Conservation (phyloP, 768 basidiomycete species). For the Serendipita sp. region DNA sequence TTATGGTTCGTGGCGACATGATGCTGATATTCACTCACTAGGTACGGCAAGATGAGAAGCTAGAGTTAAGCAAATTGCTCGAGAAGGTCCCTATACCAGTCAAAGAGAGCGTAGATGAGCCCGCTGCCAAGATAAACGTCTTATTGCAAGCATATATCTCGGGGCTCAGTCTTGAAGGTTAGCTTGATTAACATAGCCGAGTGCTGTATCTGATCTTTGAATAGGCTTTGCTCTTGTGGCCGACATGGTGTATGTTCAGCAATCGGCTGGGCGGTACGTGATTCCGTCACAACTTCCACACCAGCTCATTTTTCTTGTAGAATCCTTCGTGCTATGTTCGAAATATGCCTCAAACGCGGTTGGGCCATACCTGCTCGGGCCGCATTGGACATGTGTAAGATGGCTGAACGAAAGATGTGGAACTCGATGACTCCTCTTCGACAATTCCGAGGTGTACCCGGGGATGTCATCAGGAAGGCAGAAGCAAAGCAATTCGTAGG, state of each 20-base stretch:
- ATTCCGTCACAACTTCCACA: background rate
- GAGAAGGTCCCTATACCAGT: conserved; percentile 95
- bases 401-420: conserved; percentile 91
- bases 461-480: conserved; percentile 73
- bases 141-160: conserved; percentile 90
- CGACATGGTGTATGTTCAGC: conserved; percentile 93
- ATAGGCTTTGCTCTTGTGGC: conserved; percentile 70
- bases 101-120: conserved; percentile 92
- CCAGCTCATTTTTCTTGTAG: conserved; percentile 21
- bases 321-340: conserved; percentile 90
- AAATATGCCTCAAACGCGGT: conserved; percentile 95
- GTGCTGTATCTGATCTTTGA: background rate
- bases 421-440: conserved; percentile 92
- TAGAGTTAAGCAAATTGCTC: conserved; percentile 75
- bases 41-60: conserved; percentile 76
- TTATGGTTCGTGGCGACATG: background rate
- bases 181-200: conserved; percentile 6
- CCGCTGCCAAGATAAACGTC: conserved; percentile 94
- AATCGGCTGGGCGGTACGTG: conserved; percentile 77
- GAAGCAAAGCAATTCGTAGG: conserved; percentile 94
- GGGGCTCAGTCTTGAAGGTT: conserved; percentile 78
- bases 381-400: conserved; percentile 87
- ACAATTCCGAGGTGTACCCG: conserved; percentile 84
- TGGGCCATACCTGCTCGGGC: conserved; percentile 91
- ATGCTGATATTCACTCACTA: conserved; percentile 13